Evolutionary conservation across 192 early-diverging fungal genomes (phyloP).

Genomic region (Coemansia nantahalensis): DNA sequence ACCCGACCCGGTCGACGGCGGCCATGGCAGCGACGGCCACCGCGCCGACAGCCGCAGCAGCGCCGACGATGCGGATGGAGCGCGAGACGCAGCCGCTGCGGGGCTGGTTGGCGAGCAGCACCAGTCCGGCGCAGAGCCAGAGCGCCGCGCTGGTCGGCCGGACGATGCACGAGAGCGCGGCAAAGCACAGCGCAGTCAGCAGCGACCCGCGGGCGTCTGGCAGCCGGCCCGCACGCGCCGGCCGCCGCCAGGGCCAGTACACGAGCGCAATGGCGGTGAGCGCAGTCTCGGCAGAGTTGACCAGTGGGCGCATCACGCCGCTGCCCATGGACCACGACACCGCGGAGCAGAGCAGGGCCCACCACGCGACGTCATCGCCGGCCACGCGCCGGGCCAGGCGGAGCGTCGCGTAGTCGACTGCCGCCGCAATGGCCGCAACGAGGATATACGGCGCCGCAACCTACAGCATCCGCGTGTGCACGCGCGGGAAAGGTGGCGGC

Average conservation of each 20-base stretch:
- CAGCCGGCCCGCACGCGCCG: neutral
- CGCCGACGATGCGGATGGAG: conserved; percentile 9
- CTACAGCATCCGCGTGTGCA: too few species aligned
- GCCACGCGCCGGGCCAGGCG: conserved; percentile 64
- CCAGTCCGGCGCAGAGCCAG: conserved; percentile 76
- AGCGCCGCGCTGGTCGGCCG: conserved; percentile 86
- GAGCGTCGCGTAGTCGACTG: conserved; percentile 74
- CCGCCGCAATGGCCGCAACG: conserved; percentile 69
- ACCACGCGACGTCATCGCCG: conserved; percentile 57
- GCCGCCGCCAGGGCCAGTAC: conserved; percentile 76
- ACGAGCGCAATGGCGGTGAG: conserved; percentile 74
- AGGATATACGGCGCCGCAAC: conserved; percentile 71
- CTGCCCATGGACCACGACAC: conserved; percentile 64
- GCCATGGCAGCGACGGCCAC: conserved; percentile 54
- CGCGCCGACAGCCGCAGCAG: conserved; percentile 14
- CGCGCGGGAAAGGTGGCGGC: too few species aligned
- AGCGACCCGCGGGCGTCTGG: neutral
- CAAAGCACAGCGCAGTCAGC: conserved; percentile 61
- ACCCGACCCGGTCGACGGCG: conserved; percentile 68
- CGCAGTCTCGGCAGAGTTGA: conserved; percentile 72
- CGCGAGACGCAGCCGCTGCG: conserved; percentile 6
- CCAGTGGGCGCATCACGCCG: conserved; percentile 60
- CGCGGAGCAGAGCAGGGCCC: conserved; percentile 53
- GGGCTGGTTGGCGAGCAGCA: conserved; percentile 51
- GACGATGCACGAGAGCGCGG: conserved; percentile 78